Conservation (phyloP, 257 asterid genomes). For the Primulina eburnea region DNA sequence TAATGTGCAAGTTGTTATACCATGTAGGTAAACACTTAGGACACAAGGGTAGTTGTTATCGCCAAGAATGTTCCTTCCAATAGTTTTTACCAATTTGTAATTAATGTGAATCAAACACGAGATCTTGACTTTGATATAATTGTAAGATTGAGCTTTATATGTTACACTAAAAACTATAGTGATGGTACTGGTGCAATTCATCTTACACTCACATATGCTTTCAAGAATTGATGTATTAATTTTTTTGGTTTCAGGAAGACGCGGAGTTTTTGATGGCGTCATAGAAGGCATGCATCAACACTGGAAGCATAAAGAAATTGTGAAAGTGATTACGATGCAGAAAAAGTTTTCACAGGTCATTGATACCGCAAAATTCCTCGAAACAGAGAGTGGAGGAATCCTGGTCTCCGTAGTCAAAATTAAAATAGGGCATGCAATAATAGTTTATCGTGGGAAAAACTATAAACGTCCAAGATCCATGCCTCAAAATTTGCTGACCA, state of each 20-base stretch:
- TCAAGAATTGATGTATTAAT: neutral
- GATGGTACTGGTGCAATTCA: too few species aligned
- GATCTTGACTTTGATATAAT: neutral
- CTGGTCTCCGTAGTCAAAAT: conserved; percentile 64
- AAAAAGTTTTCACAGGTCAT: conserved; percentile 56
- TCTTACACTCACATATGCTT: conserved; percentile 11
- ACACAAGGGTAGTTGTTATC: neutral
- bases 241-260: conserved; percentile 67
- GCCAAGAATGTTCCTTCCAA: too few species aligned
- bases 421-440: conserved; percentile 87
- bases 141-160: neutral
- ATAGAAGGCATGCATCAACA: conserved; percentile 90
- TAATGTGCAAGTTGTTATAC: neutral
- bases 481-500: conserved; percentile 53
- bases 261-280: conserved; percentile 75
- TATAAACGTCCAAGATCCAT: conserved; percentile 62
- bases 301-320: conserved; percentile 93
- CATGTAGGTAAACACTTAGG: neutral
- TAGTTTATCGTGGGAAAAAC: conserved; percentile 93
- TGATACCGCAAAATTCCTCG: conserved; percentile 60
- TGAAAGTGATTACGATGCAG: conserved; percentile 90
- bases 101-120: neutral
- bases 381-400: conserved; percentile 73
- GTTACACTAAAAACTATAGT: neutral
- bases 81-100: neutral